Evolutionary conservation across 163 green algal genomes (phyloP), one percentile per base, ranked within the genome.

Genomic region (Dunaliella salina): DNA sequence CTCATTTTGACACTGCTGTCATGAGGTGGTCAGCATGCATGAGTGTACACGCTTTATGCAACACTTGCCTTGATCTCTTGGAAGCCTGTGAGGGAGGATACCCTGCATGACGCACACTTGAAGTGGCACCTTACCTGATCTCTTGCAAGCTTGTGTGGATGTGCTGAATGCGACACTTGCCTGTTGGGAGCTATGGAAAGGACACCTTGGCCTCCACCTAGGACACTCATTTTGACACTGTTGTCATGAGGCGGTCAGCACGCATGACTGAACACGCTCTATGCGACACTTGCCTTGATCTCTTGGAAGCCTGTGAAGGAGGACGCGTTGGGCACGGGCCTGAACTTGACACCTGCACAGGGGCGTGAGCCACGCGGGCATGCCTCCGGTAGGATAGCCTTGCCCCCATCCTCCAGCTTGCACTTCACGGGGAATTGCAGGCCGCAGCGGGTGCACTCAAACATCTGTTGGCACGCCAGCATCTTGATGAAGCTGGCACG

Each of bases 401-500:
- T 87, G 0, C 87, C 89, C 1, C 89, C 89, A 5, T 88, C 67
- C 85, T 94, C 92, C 59, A 94, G 40, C n/a, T 90, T 86, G 75
- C 85, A 92, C 33, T 83, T 83, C 26, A 94, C 33, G 0, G 46
- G 34, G 29, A 93, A 92, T 35, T 90, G 92, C 81, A 80, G 50
- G 13, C 35, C 57, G 63, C 82, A 88, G 32, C 85, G 84, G 5
- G 32, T 89, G 88, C 93, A 96, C 80, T 93, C 86, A 80, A 92
- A 95, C 78, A 91, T 0, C 17, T 89, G 86, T 35, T 32, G 25
- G 30, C 29, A 86, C 85, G 96, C 93, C 86, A 96, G 91, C 87
- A 96, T 93, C 35, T 95, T 92, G 15, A 98, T 88, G 0, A 88
- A 40, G 11, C 93, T 93, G 15, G 90, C 89, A 11, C 94, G 93